Base-by-base conservation (phyloP, 441 rosid genomes). In the Erysimum pusillum region DNA sequence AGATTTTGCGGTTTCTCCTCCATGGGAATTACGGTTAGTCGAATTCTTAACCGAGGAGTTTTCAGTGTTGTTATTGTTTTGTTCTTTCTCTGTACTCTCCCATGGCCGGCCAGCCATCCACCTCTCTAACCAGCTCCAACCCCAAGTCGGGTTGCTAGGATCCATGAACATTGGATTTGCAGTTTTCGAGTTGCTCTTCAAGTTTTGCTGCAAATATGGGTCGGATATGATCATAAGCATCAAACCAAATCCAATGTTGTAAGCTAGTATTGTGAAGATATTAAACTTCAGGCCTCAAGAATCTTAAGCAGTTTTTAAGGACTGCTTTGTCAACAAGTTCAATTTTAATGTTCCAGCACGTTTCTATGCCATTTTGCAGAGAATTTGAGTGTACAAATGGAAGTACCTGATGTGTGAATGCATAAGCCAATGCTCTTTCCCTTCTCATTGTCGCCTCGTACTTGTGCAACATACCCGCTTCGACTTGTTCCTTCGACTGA, bases 91-190 rank as follows among this genome's bases (percentile, higher is more conserved):
- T 14, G 81, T 79, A 79, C 77, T 81, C 72, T 95, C 98, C 93
- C 97, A 90, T 76, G 97, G 92, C 76, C 87, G 87, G 5, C 95
- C 87, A 67, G 98, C 91, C 90, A 88, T 89, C 99, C 94, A 88
- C 58, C 92, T 81, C 65, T 90, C 94, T 44, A 86, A 79, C 89
- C 89, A 87, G 79, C 90, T 84, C 92, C 95, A 90, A 70, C 94
- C 94, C 94, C 94, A 90, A 6, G 86, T 74, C 20, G 87, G 92
- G 73, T 88, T 87, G 73, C 71, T 87, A 18, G 83, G 87, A 81
- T 90, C 91, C 84, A 84, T 80, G 78, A 90, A 90, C 88, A 87
- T 83, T 12, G 85, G 80, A 41, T 76, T 83, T 48, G 75, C 60
- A 56, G 79, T 56, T 79, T 71, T 88, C 9, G 88, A 25, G 49